Evolutionary conservation across 805 yeast species (phyloP).

Genomic region (Kuraishia borneana): DNA sequence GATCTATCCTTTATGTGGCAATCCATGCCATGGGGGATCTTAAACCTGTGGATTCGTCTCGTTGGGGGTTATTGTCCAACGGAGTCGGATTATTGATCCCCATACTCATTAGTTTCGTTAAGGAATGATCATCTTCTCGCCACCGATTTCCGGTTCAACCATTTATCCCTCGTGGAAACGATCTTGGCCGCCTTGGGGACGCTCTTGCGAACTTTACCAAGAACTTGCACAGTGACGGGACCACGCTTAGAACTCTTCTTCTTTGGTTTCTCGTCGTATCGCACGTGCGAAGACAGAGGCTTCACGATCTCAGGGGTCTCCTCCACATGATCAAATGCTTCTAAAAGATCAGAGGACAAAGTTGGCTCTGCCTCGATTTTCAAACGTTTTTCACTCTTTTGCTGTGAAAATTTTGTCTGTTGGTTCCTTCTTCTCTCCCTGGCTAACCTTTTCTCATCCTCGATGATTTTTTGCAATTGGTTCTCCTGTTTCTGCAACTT

Average conservation of each 20-base stretch:
- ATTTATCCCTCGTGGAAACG: constrained; percentile 5
- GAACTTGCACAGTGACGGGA: constrained; percentile 27
- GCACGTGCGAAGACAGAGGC: constrained; percentile 1
- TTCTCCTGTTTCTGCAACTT: neutral
- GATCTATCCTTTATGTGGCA: constrained; percentile 64
- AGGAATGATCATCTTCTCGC: constrained; percentile 5
- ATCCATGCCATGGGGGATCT: constrained; percentile 31
- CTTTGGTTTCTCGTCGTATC: constrained; percentile 15
- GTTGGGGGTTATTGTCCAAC: constrained; percentile 8
- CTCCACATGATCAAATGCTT: neutral
- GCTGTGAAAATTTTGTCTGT: neutral
- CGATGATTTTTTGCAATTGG: neutral
- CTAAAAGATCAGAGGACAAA: neutral
- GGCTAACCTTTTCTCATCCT: neutral
- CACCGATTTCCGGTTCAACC: constrained; percentile 8
- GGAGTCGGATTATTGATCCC: constrained; percentile 19
- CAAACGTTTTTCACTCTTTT: neutral
- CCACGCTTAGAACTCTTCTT: constrained; percentile 22
- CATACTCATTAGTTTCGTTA: constrained; percentile 12
- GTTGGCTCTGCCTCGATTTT: neutral
- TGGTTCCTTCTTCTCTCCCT: neutral
- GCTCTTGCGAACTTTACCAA: constrained; percentile 10
- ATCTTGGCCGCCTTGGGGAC: constrained; percentile 12
- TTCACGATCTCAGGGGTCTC: neutral
- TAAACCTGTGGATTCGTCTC: constrained; percentile 2